These are phyloP conservation scores for Trametes versicolor DNA, from an alignment of 1,284 basidiomycete species.

Conservation along the genomic window DNA sequence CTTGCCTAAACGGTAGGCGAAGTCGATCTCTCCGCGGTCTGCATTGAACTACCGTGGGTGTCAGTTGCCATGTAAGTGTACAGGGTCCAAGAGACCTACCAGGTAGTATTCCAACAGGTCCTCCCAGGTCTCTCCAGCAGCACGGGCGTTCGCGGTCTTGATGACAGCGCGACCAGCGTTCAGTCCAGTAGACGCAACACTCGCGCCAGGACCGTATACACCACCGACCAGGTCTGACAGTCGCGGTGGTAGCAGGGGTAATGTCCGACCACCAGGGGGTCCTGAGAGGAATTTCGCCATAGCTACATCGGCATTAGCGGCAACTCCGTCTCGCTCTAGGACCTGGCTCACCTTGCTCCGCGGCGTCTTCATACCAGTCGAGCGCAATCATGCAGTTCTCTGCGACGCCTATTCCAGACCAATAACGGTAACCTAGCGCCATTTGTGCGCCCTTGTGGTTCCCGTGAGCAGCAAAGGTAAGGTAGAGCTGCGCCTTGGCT, in stretches of 20 bases:
- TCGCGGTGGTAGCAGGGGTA: slow-evolving; percentile 85
- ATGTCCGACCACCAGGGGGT: slow-evolving; percentile 89
- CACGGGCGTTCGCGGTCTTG: slow-evolving; percentile 82
- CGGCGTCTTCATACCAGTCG: slow-evolving; percentile 89
- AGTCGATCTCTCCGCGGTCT: slow-evolving; percentile 86
- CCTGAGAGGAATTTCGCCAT: slow-evolving; percentile 83
- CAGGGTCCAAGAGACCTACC: slow-evolving; percentile 50
- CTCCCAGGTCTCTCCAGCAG: slow-evolving; percentile 91
- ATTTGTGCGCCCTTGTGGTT: slow-evolving; percentile 91
- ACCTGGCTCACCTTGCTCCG: slow-evolving; percentile 73
- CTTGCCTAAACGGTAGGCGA: slow-evolving; percentile 88
- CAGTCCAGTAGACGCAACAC: slow-evolving; percentile 85
- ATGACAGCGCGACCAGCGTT: slow-evolving; percentile 81
- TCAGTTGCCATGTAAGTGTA: neutral
- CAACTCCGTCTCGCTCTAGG: neutral
- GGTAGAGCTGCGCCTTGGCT: slow-evolving; percentile 87
- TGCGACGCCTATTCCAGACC: slow-evolving; percentile 91
- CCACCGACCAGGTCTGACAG: slow-evolving; percentile 94
- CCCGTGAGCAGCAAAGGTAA: slow-evolving; percentile 92
- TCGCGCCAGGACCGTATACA: slow-evolving; percentile 93
- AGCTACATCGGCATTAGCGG: slow-evolving; percentile 52
- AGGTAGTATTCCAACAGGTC: slow-evolving; percentile 93
- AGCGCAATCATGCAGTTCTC: slow-evolving; percentile 87
- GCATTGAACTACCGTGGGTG: slow-evolving; percentile 79
- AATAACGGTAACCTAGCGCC: slow-evolving; percentile 94